phyloP scores from a whole-genome alignment of 208 protist genomes.

The Naegleria fowleri region DNA sequence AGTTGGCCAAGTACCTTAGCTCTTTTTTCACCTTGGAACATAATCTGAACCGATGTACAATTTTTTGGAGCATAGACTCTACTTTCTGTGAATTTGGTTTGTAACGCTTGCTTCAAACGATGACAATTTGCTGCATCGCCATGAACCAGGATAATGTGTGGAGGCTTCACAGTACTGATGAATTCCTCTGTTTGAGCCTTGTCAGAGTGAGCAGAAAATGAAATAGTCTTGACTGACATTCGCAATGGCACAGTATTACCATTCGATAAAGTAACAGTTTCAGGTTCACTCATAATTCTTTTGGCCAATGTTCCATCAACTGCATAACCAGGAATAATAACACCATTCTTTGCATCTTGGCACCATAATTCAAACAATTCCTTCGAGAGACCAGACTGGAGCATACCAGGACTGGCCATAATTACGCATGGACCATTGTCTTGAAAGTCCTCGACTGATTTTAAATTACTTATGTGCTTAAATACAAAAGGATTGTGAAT shows the following conservation, averaged over 20 bases:
- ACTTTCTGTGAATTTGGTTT: slow-evolving; percentile 69
- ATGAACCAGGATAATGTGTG: slow-evolving; percentile 87
- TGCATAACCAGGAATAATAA: slow-evolving; percentile 93
- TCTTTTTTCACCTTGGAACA: slow-evolving; percentile 80
- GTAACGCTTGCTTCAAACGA: slow-evolving; percentile 79
- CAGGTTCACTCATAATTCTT: slow-evolving; percentile 72
- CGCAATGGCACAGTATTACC: slow-evolving; percentile 76
- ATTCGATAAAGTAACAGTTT: slow-evolving; percentile 47
- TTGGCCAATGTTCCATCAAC: slow-evolving; percentile 95
- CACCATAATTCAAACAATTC: slow-evolving; percentile 98
- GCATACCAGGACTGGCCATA: slow-evolving; percentile 88
- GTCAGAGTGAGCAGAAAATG: slow-evolving; percentile 95
- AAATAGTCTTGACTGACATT: slow-evolving; percentile 87
- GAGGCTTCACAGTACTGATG: slow-evolving; percentile 62
- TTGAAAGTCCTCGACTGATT: slow-evolving; percentile 33
- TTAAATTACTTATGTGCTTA: slow-evolving; percentile 87
- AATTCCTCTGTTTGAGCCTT: slow-evolving; percentile 81
- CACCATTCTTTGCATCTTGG: slow-evolving; percentile 83
- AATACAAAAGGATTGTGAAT: slow-evolving; percentile 92
- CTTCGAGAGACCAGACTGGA: slow-evolving; percentile 92
- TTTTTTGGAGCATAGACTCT: slow-evolving; percentile 84
- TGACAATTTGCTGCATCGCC: slow-evolving; percentile 85
- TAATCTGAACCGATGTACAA: slow-evolving; percentile 79
- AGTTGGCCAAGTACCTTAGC: slow-evolving; percentile 77
- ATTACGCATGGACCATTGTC: slow-evolving; percentile 86